phyloP scores from a whole-genome alignment of 805 yeast species.

The Nakazawaea molendinolei region DNA sequence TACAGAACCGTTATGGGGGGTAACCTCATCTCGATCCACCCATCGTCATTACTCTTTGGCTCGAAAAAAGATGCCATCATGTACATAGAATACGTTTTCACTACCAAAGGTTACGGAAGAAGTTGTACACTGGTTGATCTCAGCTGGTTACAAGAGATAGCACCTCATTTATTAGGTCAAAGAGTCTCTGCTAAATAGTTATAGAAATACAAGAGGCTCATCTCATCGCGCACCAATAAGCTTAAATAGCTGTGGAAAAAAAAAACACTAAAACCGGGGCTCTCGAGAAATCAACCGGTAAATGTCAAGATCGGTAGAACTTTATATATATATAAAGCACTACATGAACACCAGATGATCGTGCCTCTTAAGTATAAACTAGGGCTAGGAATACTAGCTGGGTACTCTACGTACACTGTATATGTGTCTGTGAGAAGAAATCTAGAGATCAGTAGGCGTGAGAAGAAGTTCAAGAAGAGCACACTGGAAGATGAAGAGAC shows the following conservation, averaged over 20 bases:
- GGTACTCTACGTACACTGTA: constrained; percentile 62
- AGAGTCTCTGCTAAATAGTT: constrained; percentile 16
- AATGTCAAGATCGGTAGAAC: too few relatives aligned
- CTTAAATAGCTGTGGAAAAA: too few relatives aligned
- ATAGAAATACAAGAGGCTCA: too few relatives aligned
- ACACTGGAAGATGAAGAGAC: constrained; percentile 12
- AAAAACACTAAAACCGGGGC: too few relatives aligned
- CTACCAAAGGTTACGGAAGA: constrained; percentile 89
- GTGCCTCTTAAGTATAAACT: constrained; percentile 27
- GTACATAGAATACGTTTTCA: constrained; percentile 92
- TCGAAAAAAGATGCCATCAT: constrained; percentile 76
- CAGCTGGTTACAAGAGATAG: constrained; percentile 80
- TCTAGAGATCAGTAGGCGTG: constrained; percentile 42
- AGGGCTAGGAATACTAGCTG: constrained; percentile 35
- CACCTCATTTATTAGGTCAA: constrained; percentile 56
- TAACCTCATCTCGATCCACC: constrained; percentile 82
- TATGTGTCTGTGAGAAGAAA: constrained; percentile 52
- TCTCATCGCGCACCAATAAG: too few relatives aligned
- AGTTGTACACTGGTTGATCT: constrained; percentile 76
- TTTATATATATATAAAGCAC: background rate
- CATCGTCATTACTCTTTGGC: constrained; percentile 84
- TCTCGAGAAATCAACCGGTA: too few relatives aligned
- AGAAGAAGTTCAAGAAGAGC: constrained; percentile 15
- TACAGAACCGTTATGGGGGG: constrained; percentile 82
- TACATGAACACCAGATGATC: constrained; percentile 3